Evolutionary conservation across 371 early-diverging fungal genomes (phyloP), one percentile per base, ranked within the genome.

Genomic region (Rhizopus delemar): DNA sequence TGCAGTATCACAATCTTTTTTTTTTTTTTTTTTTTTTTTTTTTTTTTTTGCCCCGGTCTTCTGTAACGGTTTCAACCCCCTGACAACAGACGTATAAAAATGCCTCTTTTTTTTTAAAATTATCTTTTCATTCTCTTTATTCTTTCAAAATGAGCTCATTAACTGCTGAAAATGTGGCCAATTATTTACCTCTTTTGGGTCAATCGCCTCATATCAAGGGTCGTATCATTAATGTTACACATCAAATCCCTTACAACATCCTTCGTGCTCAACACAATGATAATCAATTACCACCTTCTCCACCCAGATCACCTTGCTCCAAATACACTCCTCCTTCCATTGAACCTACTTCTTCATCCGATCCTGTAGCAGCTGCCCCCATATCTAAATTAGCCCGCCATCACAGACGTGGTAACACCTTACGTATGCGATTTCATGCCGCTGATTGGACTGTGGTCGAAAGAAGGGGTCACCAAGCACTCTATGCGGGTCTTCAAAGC

Each of bases 381-480:
- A 62, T 69, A 43, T 69, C 69, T 6, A 65, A 65, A 53, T n/a
- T 69, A 13, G 69, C 69, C 13, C 65, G 69, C 13, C 69, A 69
- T 39, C 69, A 69, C 62, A 53, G 48, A 32, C 41, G 65, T 45
- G 62, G 65, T 8, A 41, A 38, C 41, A 69, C 69, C 2, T 38
- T 69, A 16, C 57, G 69, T 8, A 62, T 62, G 56, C 57, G 59
- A 41, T 69, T 69, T 43, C 65, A 61, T 53, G 69, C 69, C 8
- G 69, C 65, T 48, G 73, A 72, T 32, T 69, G 73, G 69, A 66
- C 62, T 54, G 63, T 75, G 38, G 70, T 60, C 11, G 73, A 69
- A 33, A 73, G 89, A 33, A 70, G 83, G 12, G 91, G 87, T 15
- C 91, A 89, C 65, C 81, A 86, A 13, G 90, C 91, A 15, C 78